A percentile compares a stretch with the other conserved stretches of the same genome.
Evolutionary conservation across 257 asterid genomes (phyloP).

Genomic region (Gentiana macrophylla): DNA sequence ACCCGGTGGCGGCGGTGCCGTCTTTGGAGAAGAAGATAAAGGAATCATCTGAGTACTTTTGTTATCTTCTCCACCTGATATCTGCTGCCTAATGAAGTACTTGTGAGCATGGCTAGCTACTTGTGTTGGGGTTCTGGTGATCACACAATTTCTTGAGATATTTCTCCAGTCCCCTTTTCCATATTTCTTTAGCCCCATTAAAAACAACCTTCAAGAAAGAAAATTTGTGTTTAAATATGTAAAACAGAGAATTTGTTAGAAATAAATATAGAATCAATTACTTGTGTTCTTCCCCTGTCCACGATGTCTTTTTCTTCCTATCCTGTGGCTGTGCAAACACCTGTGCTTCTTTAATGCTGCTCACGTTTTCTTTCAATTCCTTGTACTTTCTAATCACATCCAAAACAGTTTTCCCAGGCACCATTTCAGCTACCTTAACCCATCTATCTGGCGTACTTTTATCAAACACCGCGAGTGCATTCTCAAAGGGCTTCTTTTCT

Average conservation of each 20-base stretch:
- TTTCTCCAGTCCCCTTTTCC: conserved; percentile 99
- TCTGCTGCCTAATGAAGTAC: conserved; percentile 73
- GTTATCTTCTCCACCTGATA: conserved; percentile 80
- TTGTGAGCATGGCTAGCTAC: conserved; percentile 99
- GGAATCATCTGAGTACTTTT: conserved; percentile 74
- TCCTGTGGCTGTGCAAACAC: conserved; percentile 72
- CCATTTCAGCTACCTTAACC: conserved; percentile 84
- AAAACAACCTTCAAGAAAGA: conserved; percentile 44
- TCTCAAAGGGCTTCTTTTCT: conserved; percentile 86
- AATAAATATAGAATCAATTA: conserved; percentile 12
- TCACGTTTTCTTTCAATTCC: conserved; percentile 80
- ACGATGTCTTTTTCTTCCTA: conserved; percentile 85
- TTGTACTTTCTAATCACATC: conserved; percentile 78
- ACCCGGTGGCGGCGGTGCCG: conserved; percentile 32
- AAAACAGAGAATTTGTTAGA: too few relatives aligned
- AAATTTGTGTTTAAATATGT: too few relatives aligned
- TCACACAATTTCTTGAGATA: conserved; percentile 76
- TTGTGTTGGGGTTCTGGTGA: conserved; percentile 86
- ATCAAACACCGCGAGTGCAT: conserved; percentile 83
- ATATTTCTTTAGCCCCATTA: conserved; percentile 88
- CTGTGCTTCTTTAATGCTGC: conserved; percentile 73
- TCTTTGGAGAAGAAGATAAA: conserved; percentile 35
- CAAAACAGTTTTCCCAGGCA: conserved; percentile 69
- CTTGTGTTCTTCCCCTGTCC: conserved; percentile 99
- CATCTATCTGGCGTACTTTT: conserved; percentile 83